These are phyloP conservation scores for Lodderomyces beijingensis DNA, from an alignment of 1,139 yeast species.

Conservation along the genomic window DNA sequence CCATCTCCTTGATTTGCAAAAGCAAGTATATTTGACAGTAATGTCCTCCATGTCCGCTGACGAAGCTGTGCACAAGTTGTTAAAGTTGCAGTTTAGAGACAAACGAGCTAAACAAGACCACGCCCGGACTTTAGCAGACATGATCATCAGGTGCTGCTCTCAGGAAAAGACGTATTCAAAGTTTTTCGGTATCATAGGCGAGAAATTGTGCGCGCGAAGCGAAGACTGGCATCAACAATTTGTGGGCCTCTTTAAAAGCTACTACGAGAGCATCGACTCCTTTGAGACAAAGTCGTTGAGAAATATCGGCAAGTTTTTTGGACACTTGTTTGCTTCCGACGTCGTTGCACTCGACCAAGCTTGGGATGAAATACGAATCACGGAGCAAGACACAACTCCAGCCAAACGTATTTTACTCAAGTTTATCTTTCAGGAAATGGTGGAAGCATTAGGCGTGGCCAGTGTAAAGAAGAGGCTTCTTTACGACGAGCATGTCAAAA, in stretches of 20 bases:
- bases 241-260: slow-evolving; percentile 47
- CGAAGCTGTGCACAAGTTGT: slow-evolving; percentile 85
- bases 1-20: slow-evolving; percentile 59
- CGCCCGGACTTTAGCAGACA: slow-evolving; percentile 53
- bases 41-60: slow-evolving; percentile 94
- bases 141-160: slow-evolving; percentile 77
- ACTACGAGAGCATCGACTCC: slow-evolving; percentile 58
- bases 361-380: slow-evolving; percentile 60
- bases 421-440: slow-evolving; percentile 74
- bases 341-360: slow-evolving; percentile 42
- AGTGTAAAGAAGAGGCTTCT: slow-evolving; percentile 46
- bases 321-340: slow-evolving; percentile 74
- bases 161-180: slow-evolving; percentile 88
- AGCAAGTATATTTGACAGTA: slow-evolving; percentile 72
- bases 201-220: slow-evolving; percentile 48
- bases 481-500: slow-evolving; percentile 44
- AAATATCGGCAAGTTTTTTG: slow-evolving; percentile 83
- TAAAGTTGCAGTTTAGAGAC: slow-evolving; percentile 43
- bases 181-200: slow-evolving; percentile 76
- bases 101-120: slow-evolving; percentile 20
- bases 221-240: slow-evolving; percentile 57
- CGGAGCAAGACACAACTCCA: slow-evolving; percentile 71
- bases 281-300: slow-evolving; percentile 71
- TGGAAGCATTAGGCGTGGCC: slow-evolving; percentile 67
- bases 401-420: slow-evolving; percentile 80